Percentiles rank a stretch among this genome's conserved stretches.
Evolutionary conservation across 257 asterid species (phyloP).

Genomic region (Solanum dulcamara): DNA sequence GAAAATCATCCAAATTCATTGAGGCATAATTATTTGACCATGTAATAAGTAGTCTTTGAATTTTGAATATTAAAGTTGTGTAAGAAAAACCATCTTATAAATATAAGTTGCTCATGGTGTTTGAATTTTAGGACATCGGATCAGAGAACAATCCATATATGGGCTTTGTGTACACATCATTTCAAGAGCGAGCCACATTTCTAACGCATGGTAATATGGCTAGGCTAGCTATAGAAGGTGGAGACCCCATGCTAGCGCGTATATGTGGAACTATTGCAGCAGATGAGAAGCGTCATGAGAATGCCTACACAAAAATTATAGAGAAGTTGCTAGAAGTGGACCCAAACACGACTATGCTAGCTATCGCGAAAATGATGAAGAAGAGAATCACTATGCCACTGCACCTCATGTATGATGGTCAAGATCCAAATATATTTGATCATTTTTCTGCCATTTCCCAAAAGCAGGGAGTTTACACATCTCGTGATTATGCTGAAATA

Average conservation of each 20-base stretch:
- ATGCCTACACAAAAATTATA: slow-evolving; percentile 8
- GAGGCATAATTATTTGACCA: too few relatives aligned
- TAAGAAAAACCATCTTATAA: too few relatives aligned
- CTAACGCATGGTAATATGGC: slow-evolving; percentile 22
- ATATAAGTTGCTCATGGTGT: too few relatives aligned
- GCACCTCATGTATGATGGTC: slow-evolving; percentile 25
- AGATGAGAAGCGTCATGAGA: slow-evolving; percentile 32
- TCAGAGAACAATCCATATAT: slow-evolving; percentile 18
- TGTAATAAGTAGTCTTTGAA: too few relatives aligned
- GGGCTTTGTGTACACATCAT: slow-evolving; percentile 27
- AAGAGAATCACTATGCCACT: slow-evolving; percentile 26
- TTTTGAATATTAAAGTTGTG: too few relatives aligned
- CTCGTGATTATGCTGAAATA: slow-evolving; percentile 13
- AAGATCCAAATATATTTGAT: slow-evolving; percentile 12
- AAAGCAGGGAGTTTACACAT: slow-evolving; percentile 9
- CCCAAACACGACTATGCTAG: slow-evolving; percentile 14
- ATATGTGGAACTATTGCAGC: slow-evolving; percentile 29
- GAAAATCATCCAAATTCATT: too few relatives aligned
- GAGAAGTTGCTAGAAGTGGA: slow-evolving; percentile 23
- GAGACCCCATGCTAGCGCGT: slow-evolving; percentile 17
- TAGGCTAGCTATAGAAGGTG: slow-evolving; percentile 11
- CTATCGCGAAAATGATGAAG: slow-evolving; percentile 29
- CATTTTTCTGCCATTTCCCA: slow-evolving; percentile 10
- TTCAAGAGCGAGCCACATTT: slow-evolving; percentile 32
- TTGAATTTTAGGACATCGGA: slow-evolving; percentile 9